phyloP scores from a whole-genome alignment of 345 rosid genomes.

The Streptanthus diversifolius region DNA sequence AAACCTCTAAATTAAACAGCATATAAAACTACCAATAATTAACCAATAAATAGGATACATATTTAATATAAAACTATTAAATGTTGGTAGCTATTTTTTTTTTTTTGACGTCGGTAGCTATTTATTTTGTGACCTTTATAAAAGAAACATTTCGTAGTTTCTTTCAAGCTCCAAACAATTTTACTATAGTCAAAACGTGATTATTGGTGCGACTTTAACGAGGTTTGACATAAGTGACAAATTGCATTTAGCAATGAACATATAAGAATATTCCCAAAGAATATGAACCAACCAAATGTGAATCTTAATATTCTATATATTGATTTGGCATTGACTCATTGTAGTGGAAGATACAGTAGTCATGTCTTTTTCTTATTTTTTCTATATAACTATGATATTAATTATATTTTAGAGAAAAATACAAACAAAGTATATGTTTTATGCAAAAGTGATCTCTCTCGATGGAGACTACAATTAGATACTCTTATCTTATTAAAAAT shows the following conservation, averaged over 20 bases:
- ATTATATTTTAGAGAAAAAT: not conserved
- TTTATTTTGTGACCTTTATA: not conserved
- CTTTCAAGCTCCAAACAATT: not conserved
- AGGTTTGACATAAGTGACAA: constrained; percentile 7
- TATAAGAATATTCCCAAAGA: constrained; percentile 28
- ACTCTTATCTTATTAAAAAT: not conserved
- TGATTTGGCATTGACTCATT: not conserved
- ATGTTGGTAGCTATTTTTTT: not conserved
- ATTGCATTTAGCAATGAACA: constrained; percentile 8
- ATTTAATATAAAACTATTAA: not conserved
- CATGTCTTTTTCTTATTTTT: not conserved
- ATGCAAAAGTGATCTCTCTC: not conserved
- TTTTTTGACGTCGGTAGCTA: not conserved
- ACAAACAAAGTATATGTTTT: not conserved
- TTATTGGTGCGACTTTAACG: constrained; percentile 22
- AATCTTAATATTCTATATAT: constrained; percentile 20
- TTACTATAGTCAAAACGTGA: constrained; percentile 11
- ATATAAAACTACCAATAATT: no score
- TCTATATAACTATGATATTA: not conserved
- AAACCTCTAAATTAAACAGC: no score
- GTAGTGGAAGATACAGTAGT: constrained; percentile 25
- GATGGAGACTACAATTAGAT: not conserved
- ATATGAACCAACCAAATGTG: constrained; percentile 29
- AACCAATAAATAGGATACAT: not conserved
- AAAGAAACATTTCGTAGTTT: not conserved